Conservation (phyloP, 1,284 basidiomycete species). For the Rhodotorula sp. region DNA sequence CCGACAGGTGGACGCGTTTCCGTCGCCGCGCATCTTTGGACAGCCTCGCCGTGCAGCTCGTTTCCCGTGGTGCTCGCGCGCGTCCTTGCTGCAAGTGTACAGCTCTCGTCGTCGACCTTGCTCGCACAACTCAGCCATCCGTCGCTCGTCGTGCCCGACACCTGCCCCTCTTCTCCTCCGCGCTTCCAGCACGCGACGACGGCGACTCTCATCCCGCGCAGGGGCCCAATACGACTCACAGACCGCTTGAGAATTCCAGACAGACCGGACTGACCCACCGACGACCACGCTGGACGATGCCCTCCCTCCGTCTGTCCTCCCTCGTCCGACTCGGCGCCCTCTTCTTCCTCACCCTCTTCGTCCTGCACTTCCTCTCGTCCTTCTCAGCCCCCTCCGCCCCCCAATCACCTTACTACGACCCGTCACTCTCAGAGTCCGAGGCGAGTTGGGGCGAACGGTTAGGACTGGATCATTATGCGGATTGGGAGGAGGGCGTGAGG, state of each 20-base stretch:
- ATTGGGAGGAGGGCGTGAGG: slow-evolving; percentile 37
- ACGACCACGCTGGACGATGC: background rate
- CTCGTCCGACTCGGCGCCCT: slow-evolving; percentile 19
- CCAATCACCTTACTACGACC: slow-evolving; percentile 1
- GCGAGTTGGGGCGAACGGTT: slow-evolving; percentile 31
- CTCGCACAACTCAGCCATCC: too few species aligned
- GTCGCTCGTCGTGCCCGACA: too few species aligned
- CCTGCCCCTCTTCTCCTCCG: too few species aligned
- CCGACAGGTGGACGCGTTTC: too few species aligned
- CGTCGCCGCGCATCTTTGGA: too few species aligned
- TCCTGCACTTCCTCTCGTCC: slow-evolving; percentile 36
- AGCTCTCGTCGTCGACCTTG: too few species aligned
- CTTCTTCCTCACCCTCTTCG: slow-evolving; percentile 14
- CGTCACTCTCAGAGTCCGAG: background rate
- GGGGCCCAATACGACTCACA: too few species aligned
- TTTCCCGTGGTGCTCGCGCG: too few species aligned
- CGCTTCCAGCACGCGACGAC: too few species aligned
- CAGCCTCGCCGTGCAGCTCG: too few species aligned
- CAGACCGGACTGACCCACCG: background rate
- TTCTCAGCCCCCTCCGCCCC: slow-evolving; percentile 2
- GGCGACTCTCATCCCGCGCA: too few species aligned
- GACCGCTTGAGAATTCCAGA: background rate
- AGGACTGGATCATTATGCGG: slow-evolving; percentile 37
- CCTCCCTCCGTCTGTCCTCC: slow-evolving; percentile 22
- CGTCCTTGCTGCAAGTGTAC: too few species aligned